phyloP scores from a whole-genome alignment of 2,329 filamentous ascomycete genomes.

The Albophoma yamanashiensis region DNA sequence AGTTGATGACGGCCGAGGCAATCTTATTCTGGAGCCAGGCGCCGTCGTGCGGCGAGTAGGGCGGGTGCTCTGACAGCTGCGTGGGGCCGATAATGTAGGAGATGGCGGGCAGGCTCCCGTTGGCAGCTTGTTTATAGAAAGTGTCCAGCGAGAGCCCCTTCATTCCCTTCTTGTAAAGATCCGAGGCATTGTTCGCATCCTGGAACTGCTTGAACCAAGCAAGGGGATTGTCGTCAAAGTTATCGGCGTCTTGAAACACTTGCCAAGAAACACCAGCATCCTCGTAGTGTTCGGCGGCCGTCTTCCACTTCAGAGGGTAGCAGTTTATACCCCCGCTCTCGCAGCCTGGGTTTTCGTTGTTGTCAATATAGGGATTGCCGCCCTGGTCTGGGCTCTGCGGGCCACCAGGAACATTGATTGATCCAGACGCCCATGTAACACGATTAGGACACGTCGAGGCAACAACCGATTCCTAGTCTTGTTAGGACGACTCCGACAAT shows the following conservation, averaged over 20 bases:
- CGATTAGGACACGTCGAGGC: conserved; percentile 42
- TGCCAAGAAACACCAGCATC: conserved; percentile 38
- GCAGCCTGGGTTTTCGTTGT: conserved; percentile 35
- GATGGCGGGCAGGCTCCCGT: conserved; percentile 39
- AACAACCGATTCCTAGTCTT: conserved; percentile 30
- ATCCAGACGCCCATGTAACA: conserved; percentile 38
- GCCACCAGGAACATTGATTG: conserved; percentile 36
- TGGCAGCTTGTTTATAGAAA: conserved; percentile 38
- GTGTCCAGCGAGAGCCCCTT: conserved; percentile 33
- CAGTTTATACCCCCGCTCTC: conserved; percentile 33
- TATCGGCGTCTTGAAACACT: conserved; percentile 37
- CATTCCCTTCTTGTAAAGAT: conserved; percentile 33
- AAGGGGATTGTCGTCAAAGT: conserved; percentile 43
- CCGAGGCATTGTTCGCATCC: conserved; percentile 25
- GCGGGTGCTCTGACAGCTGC: conserved; percentile 42
- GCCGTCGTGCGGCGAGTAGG: conserved; percentile 40
- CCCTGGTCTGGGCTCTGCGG: conserved; percentile 30
- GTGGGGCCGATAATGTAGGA: conserved; percentile 39
- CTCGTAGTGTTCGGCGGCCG: conserved; percentile 36
- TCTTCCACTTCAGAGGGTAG: conserved; percentile 43
- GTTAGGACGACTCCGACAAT: conserved; percentile 7
- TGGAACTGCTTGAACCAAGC: conserved; percentile 44
- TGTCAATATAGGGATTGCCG: conserved; percentile 35
- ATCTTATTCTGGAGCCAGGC: conserved; percentile 43
- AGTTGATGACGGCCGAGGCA: conserved; percentile 36